Percentiles rank a stretch among this genome's conserved stretches.
Evolutionary conservation across 2,329 filamentous ascomycete species (phyloP).

Genomic region (Cercospora sojina): DNA sequence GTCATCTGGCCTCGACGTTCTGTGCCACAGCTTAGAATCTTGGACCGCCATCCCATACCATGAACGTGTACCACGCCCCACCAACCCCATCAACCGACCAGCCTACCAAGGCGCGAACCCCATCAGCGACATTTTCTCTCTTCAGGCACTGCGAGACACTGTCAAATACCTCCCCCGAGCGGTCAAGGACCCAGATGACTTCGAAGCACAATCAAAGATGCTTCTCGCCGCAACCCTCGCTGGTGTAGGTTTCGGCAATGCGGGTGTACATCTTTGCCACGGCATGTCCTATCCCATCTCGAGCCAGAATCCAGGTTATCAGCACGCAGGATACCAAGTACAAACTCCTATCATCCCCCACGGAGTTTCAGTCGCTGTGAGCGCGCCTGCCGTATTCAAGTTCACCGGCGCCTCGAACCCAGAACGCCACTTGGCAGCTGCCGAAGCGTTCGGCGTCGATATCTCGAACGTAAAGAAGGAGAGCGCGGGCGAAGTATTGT

Average conservation of each 20-base stretch:
- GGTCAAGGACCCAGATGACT: slow-evolving; percentile 82
- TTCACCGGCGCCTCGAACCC: slow-evolving; percentile 93
- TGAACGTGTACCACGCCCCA: slow-evolving; percentile 77
- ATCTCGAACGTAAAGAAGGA: slow-evolving; percentile 83
- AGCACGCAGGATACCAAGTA: slow-evolving; percentile 82
- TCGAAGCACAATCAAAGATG: slow-evolving; percentile 94
- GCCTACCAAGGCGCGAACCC: slow-evolving; percentile 97
- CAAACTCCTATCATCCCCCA: slow-evolving; percentile 82
- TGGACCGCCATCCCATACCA: slow-evolving; percentile 97
- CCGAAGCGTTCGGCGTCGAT: slow-evolving; percentile 88
- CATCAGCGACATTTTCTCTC: slow-evolving; percentile 94
- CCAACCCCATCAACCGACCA: slow-evolving; percentile 85
- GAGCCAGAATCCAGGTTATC: slow-evolving; percentile 88
- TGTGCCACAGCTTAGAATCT: slow-evolving; percentile 92
- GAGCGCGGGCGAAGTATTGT: slow-evolving; percentile 82
- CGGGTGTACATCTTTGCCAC: slow-evolving; percentile 85
- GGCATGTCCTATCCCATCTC: slow-evolving; percentile 98
- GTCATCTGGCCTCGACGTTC: slow-evolving; percentile 85
- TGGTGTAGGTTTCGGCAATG: slow-evolving; percentile 95
- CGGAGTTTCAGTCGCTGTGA: slow-evolving; percentile 91
- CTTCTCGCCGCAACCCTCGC: slow-evolving; percentile 89
- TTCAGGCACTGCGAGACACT: slow-evolving; percentile 77
- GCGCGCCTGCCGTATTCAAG: slow-evolving; percentile 86
- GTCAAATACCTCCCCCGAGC: slow-evolving; percentile 91
- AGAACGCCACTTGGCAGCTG: slow-evolving; percentile 83